A percentile compares a stretch with the other conserved stretches of the same genome.
Evolutionary conservation across 305 asterid species (phyloP).

Genomic region (Fraxinus ornus): DNA sequence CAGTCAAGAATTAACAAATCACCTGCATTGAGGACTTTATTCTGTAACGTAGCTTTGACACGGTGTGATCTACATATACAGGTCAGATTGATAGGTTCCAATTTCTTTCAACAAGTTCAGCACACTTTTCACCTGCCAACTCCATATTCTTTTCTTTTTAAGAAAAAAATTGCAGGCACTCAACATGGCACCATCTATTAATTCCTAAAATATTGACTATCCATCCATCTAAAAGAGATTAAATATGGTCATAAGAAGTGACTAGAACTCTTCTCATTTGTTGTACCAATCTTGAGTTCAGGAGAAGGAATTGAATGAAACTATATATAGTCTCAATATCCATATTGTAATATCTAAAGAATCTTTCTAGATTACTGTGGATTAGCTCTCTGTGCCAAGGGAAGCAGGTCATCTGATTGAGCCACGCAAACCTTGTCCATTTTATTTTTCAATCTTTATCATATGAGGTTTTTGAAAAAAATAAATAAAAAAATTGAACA

Average conservation of each 20-base stretch:
- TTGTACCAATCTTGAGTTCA: constrained; percentile 1
- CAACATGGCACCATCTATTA: background rate
- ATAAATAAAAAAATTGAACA: background rate
- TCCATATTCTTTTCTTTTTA: background rate
- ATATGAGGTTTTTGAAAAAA: background rate
- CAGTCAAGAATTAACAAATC: background rate
- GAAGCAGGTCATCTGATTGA: background rate
- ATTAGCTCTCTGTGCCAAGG: no score
- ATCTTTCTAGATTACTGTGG: background rate
- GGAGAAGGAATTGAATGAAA: background rate
- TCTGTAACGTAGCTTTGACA: background rate
- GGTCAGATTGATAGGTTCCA: background rate
- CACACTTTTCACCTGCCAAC: background rate
- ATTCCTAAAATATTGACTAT: background rate
- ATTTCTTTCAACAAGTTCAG: background rate
- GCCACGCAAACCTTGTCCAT: background rate
- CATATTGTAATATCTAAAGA: background rate
- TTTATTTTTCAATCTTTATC: background rate
- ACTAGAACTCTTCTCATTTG: background rate
- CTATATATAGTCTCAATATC: background rate
- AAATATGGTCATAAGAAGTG: background rate
- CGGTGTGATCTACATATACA: background rate
- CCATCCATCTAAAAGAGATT: background rate
- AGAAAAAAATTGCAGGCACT: background rate
- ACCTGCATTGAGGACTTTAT: background rate